A percentile compares a stretch with the other conserved stretches of the same genome.
Evolutionary conservation across 352 stramenopile species (phyloP).

Genomic region (Pythium grandisporangium): DNA sequence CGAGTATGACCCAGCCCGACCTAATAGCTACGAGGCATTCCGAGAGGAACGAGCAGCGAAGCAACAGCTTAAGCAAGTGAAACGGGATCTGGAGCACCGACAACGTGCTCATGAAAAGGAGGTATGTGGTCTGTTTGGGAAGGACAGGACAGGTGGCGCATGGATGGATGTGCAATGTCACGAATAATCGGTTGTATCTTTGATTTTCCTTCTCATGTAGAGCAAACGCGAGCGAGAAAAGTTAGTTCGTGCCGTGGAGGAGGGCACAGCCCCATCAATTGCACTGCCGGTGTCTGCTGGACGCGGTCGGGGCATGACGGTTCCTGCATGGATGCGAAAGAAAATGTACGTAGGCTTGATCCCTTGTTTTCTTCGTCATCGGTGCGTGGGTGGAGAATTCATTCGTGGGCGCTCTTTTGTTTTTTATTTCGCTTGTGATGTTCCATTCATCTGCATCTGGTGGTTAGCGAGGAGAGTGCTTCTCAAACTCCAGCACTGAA

Average conservation of each 20-base stretch:
- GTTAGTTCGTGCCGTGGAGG: conserved; percentile 58
- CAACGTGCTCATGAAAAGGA: conserved; percentile 67
- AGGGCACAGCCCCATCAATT: conserved; percentile 47
- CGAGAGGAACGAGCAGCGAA: conserved; percentile 71
- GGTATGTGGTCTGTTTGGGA: too few relatives aligned
- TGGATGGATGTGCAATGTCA: too few relatives aligned
- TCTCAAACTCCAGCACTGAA: conserved; percentile 11
- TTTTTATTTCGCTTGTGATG: too few relatives aligned
- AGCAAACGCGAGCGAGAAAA: conserved; percentile 59
- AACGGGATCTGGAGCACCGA: conserved; percentile 64
- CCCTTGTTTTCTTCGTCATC: background rate
- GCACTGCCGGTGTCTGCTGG: conserved; percentile 41
- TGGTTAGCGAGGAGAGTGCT: conserved; percentile 61
- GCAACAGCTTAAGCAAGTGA: conserved; percentile 77
- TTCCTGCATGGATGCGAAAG: conserved; percentile 91
- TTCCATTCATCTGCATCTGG: too few relatives aligned
- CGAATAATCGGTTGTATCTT: background rate
- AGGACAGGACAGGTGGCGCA: too few relatives aligned
- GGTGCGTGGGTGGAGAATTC: too few relatives aligned
- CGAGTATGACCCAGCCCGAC: conserved; percentile 79
- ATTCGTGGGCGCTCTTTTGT: too few relatives aligned
- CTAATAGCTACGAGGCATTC: conserved; percentile 86
- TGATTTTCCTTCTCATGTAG: conserved; percentile 13
- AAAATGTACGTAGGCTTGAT: conserved; percentile 52
- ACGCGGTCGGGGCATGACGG: conserved; percentile 82